Evolutionary conservation across 768 basidiomycete genomes (phyloP).

Genomic region (Daedaleopsis sinensis): DNA sequence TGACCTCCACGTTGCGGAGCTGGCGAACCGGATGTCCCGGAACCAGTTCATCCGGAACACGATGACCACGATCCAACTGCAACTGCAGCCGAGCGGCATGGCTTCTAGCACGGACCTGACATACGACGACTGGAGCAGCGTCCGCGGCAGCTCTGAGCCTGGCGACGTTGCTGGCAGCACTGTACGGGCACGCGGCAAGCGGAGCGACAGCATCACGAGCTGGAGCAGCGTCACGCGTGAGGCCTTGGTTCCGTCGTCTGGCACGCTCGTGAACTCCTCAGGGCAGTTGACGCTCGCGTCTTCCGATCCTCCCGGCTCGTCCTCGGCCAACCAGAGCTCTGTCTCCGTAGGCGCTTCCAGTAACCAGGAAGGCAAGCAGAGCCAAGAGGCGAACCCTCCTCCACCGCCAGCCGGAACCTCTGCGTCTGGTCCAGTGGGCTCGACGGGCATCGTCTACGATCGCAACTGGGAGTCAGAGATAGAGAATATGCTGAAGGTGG

Average conservation of each 20-base stretch:
- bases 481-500: slow-evolving; percentile 83
- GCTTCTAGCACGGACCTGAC: slow-evolving; percentile 65
- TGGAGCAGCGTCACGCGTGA: slow-evolving; percentile 81
- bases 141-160: slow-evolving; percentile 60
- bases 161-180: slow-evolving; percentile 46
- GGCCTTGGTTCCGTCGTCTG: slow-evolving; percentile 43
- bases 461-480: slow-evolving; percentile 86
- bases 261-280: slow-evolving; percentile 27
- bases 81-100: slow-evolving; percentile 58
- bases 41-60: slow-evolving; percentile 93
- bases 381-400: slow-evolving; percentile 40
- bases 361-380: slow-evolving; percentile 24
- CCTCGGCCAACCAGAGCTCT: slow-evolving; percentile 60
- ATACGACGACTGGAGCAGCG: slow-evolving; percentile 67
- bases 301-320: slow-evolving; percentile 29
- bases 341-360: slow-evolving; percentile 63
- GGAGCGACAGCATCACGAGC: slow-evolving; percentile 84
- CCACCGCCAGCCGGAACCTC: slow-evolving; percentile 25
- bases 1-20: slow-evolving; percentile 94
- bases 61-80: slow-evolving; percentile 80
- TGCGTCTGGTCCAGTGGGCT: not conserved
- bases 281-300: slow-evolving; percentile 29
- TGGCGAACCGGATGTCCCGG: slow-evolving; percentile 87
- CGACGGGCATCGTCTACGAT: slow-evolving; percentile 43
- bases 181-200: slow-evolving; percentile 54